Evolutionary conservation across 1,284 basidiomycete genomes (phyloP), one percentile per base, ranked within the genome.

Genomic region (Leccinum subrobustum): DNA sequence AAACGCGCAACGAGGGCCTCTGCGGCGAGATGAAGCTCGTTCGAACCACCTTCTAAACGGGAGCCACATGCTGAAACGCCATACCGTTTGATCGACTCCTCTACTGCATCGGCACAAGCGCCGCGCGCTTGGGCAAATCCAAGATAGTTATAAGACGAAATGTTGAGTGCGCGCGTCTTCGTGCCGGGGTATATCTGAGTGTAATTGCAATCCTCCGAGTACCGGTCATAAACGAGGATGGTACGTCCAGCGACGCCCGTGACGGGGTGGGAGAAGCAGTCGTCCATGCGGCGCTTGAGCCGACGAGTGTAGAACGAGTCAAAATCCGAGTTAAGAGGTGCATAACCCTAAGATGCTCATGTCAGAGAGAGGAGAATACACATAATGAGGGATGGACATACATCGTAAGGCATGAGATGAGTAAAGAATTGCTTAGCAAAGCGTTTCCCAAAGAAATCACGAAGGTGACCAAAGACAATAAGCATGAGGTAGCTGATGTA

Each of bases 121-220:
- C 97, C 96, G 14, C 87, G 85, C 27, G 91, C 93, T 75, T 98
- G 95, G 1, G 96, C 96, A 71, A 99, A 99, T 5, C 97, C 96
- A 68, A 99, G 93, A 74, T 99, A 99, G 79, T 99, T 99, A 83
- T 99, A 99, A 5, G 95, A 98, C 8, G 95, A 96, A 67, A 98
- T 90, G 76, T 99, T 99, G 69, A 99, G 88, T 0, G 89, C 92
- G 60, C 95, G 92, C 1, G 94, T 96, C 47, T 84, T 85, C 0
- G 81, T 84, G 63, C 95, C 96, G 1, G 92, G 91, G 66, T 91
- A 81, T 48, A 87, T 76, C 70, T 95, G 92, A 6, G 89, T 90
- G 70, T 85, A 81, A 78, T 94, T 92, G 79, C 90, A 89, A 76
- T 98, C 92, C 56, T 85, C 78, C 3, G 93, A 92, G 64, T 85